Base-by-base conservation (phyloP, 345 rosid species). In the Lumnitzera racemosa region DNA sequence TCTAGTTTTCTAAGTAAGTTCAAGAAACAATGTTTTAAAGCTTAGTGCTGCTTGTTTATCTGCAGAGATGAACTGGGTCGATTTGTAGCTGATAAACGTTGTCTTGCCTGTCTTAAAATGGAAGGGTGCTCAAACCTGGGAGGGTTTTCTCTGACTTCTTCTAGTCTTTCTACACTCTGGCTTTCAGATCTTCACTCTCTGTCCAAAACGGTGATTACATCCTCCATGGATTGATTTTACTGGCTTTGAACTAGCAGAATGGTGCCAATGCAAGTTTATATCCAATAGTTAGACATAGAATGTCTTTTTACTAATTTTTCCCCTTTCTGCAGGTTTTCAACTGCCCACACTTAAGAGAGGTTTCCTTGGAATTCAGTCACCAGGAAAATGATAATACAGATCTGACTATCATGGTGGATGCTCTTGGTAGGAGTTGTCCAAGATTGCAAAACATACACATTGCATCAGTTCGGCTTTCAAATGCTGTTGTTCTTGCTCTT, bases 81-180 rank as follows among this genome's bases (percentile, higher is more conserved):
- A 52, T 95, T 90, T 88, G 96, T 95, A 64, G 90, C 99, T 49
- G 89, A 88, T 70, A 90, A 81, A 70, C 87, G 86, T 66, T 83
- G 91, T 72, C 88, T 88, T 12, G 73, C 71, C 57, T 79, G 71
- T 71, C 89, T 95, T 70, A 90, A 95, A 82, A 85, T 95, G 96
- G 95, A 87, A 75, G 96, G 98, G 24, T 90, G 96, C 74, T 76
- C 89, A 59, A 90, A 83, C 76, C 80, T 95, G 51, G 96, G 94
- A 52, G 89, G 91, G 57, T 75, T 90, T 73, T 58, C 78, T 46
- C 87, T 95, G 63, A 75, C 80, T 79, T 95, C 99, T 12, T 68
- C 88, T 24, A 90, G 90, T 74, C 92, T 95, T 15, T 78, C 88
- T 41, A 81, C 84, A 2, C 87, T 95, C 43, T 95, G 97, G 98